Evolutionary conservation across 108 stramenopile genomes (phyloP).

Genomic region (Schizochytrium sp.): DNA sequence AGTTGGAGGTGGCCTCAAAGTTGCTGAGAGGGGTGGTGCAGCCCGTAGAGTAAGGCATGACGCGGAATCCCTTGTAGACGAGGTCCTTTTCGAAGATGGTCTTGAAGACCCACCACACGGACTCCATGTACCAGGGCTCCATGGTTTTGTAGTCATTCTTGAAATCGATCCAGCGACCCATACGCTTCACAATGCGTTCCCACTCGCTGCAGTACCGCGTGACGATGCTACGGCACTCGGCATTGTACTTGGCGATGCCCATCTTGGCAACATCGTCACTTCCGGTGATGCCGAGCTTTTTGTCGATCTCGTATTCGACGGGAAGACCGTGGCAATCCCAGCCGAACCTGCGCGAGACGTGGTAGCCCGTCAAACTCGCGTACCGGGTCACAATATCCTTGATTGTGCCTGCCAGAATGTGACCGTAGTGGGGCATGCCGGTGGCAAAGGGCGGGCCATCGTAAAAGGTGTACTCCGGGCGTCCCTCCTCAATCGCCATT

Average conservation of each 20-base stretch:
- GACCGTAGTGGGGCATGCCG: constrained; percentile 93
- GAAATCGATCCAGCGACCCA: constrained; percentile 99
- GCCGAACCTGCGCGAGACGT: constrained; percentile 86
- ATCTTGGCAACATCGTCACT: constrained; percentile 88
- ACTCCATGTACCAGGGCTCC: constrained; percentile 96
- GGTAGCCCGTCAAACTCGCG: constrained; percentile 81
- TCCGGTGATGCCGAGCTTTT: constrained; percentile 81
- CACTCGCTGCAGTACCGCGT: constrained; percentile 92
- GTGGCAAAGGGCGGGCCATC: constrained; percentile 99
- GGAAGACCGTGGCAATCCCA: constrained; percentile 99
- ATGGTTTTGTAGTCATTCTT: constrained; percentile 99
- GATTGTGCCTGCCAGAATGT: constrained; percentile 98
- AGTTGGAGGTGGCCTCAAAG: constrained; percentile 97
- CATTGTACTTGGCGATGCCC: constrained; percentile 96
- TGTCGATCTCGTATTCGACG: constrained; percentile 97
- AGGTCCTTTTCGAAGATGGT: constrained; percentile 77
- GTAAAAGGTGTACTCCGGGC: constrained; percentile 85
- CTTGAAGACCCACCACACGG: constrained; percentile 98
- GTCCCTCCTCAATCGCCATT: constrained; percentile 38
- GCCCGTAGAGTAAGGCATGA: constrained; percentile 95
- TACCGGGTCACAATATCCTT: constrained; percentile 97
- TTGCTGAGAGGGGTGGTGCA: constrained; percentile 92
- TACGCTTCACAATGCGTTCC: constrained; percentile 81
- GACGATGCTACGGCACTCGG: constrained; percentile 87
- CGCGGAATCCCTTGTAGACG: constrained; percentile 97